Percentiles rank a stretch among this genome's conserved stretches.
Conservation (phyloP, 139 green algal genomes). For the Medakamo hakoo region DNA sequence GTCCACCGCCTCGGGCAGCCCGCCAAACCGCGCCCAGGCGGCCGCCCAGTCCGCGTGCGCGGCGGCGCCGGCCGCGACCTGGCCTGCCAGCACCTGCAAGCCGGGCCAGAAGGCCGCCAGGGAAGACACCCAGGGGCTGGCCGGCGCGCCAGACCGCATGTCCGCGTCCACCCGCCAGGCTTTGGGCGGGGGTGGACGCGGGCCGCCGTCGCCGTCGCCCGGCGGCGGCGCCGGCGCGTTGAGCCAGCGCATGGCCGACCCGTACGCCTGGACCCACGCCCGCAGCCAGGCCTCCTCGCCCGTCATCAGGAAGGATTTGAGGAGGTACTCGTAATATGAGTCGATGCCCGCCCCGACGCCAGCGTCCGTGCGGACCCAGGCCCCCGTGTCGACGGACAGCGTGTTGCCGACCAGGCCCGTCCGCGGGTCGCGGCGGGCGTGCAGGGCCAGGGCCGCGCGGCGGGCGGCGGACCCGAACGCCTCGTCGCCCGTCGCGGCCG, state of each 20-base stretch:
- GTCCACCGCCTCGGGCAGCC: slow-evolving; percentile 70
- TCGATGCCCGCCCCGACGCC: slow-evolving; percentile 67
- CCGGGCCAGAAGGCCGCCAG: slow-evolving; percentile 78
- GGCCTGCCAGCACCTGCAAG: slow-evolving; percentile 55
- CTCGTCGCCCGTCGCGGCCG: slow-evolving; percentile 27
- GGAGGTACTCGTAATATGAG: slow-evolving; percentile 81
- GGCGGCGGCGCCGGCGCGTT: slow-evolving; percentile 19
- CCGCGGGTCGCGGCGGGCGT: slow-evolving; percentile 7
- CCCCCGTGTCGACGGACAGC: slow-evolving; percentile 40
- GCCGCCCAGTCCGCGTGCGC: slow-evolving; percentile 52
- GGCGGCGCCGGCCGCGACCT: slow-evolving; percentile 30
- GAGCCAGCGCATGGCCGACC: slow-evolving; percentile 34
- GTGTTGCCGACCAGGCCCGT: slow-evolving; percentile 50
- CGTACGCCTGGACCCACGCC: slow-evolving; percentile 57
- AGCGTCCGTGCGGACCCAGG: slow-evolving; percentile 47
- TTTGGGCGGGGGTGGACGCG: not conserved
- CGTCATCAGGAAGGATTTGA: slow-evolving; percentile 31
- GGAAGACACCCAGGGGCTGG: slow-evolving; percentile 46
- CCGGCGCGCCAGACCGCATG: slow-evolving; percentile 44
- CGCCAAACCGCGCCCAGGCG: slow-evolving; percentile 49
- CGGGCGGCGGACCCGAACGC: slow-evolving; percentile 20
- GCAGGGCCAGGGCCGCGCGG: slow-evolving; percentile 11
- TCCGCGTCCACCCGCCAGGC: slow-evolving; percentile 52
- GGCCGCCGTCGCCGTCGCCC: not conserved
- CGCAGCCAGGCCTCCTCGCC: slow-evolving; percentile 42